phyloP scores from a whole-genome alignment of 1,139 yeast species.

The Yamadazyma spencermartinsiae region DNA sequence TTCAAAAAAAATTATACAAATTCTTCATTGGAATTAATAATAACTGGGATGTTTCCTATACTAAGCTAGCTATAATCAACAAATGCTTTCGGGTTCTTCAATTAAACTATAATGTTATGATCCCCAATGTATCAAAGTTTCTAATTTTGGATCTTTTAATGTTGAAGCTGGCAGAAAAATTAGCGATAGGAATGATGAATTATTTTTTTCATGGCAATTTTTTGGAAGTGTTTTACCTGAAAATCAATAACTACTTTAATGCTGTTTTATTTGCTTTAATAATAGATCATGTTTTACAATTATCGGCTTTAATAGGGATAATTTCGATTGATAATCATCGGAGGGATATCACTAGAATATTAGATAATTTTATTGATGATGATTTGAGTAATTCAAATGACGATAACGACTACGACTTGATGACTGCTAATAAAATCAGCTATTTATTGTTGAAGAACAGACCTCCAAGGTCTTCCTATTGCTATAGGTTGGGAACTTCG shows the following conservation, averaged over 20 bases:
- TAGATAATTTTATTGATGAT: slow-evolving; percentile 7
- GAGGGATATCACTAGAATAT: slow-evolving; percentile 57
- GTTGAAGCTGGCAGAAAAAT: slow-evolving; percentile 10
- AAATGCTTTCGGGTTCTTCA: slow-evolving; percentile 3
- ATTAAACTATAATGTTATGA: slow-evolving; percentile 3
- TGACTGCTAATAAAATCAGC: slow-evolving; percentile 26
- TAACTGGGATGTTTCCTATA: slow-evolving; percentile 11
- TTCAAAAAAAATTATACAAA: slow-evolving; percentile 26
- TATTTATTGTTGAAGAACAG: slow-evolving; percentile 21
- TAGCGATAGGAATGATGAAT: slow-evolving; percentile 12
- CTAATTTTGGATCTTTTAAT: slow-evolving; percentile 17
- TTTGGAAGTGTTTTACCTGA: slow-evolving; percentile 18
- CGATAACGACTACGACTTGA: slow-evolving; percentile 3
- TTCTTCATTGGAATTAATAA: slow-evolving; percentile 22
- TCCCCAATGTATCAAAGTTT: slow-evolving; percentile 24
- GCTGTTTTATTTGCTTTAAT: slow-evolving; percentile 38
- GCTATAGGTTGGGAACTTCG: slow-evolving; percentile 34
- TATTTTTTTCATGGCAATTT: slow-evolving; percentile 21
- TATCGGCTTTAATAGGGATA: slow-evolving; percentile 64
- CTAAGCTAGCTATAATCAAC: slow-evolving; percentile 11
- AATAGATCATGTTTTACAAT: slow-evolving; percentile 58
- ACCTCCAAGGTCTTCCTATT: slow-evolving; percentile 23
- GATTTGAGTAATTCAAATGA: background rate
- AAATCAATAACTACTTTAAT: slow-evolving; percentile 19
- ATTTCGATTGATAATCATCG: slow-evolving; percentile 67